Evolutionary conservation across 2,329 filamentous ascomycete species (phyloP).

Genomic region (Fonsecaea multimorphosa): DNA sequence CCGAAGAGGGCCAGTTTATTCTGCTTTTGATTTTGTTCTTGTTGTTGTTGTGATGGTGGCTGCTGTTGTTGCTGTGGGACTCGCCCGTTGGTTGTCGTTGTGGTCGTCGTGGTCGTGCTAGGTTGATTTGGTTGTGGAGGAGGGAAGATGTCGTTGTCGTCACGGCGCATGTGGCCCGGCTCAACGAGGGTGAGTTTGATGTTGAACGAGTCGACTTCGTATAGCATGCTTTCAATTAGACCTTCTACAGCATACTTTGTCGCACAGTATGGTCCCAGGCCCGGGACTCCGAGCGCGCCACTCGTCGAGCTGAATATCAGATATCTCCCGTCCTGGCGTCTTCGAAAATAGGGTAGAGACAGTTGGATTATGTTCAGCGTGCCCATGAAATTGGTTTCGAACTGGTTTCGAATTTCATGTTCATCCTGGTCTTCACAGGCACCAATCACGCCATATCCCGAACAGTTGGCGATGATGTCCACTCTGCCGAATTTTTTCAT

Average conservation of each 20-base stretch:
- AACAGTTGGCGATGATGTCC: constrained; percentile 91
- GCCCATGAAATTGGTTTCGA: constrained; percentile 97
- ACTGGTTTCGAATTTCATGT: constrained; percentile 91
- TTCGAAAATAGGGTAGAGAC: constrained; percentile 84
- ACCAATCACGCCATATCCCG: constrained; percentile 92
- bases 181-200: constrained; percentile 94
- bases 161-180: constrained; percentile 83
- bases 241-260: constrained; percentile 98
- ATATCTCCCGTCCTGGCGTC: constrained; percentile 77
- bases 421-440: constrained; percentile 97
- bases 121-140: neutral
- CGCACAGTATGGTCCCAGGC: constrained; percentile 90
- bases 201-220: constrained; percentile 89
- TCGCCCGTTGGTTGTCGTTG: neutral
- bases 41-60: neutral
- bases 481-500: constrained; percentile 78
- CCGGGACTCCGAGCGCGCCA: constrained; percentile 90
- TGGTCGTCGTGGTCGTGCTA: neutral
- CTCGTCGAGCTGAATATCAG: constrained; percentile 93
- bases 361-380: constrained; percentile 91
- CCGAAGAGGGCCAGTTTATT: constrained; percentile 75
- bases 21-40: constrained; percentile 32
- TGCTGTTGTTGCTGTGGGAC: neutral
- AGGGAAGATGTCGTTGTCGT: constrained; percentile 60
- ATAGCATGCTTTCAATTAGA: constrained; percentile 93